These are phyloP conservation scores for Balansia obtecta DNA, from an alignment of 2,329 filamentous ascomycete species.

Conservation along the genomic window DNA sequence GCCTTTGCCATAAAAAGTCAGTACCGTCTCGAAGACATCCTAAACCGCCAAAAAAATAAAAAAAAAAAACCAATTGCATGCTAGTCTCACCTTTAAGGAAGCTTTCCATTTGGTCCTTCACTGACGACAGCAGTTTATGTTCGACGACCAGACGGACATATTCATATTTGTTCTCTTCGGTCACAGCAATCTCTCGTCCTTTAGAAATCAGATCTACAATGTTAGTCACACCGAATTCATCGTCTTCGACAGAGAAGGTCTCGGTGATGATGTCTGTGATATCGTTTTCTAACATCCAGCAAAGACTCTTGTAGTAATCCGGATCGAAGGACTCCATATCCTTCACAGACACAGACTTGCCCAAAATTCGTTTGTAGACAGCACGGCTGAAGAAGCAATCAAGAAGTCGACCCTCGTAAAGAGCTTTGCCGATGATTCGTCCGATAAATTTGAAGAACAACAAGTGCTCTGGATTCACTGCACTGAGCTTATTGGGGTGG, in stretches of 20 bases:
- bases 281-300: slow-evolving; percentile 98
- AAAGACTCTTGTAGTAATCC: slow-evolving; percentile 96
- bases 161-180: slow-evolving; percentile 96
- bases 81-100: slow-evolving; percentile 63
- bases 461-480: slow-evolving; percentile 88
- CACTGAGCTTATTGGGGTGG: slow-evolving; percentile 91
- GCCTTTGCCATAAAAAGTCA: slow-evolving; percentile 35
- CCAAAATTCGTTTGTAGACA: slow-evolving; percentile 94
- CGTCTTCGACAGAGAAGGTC: slow-evolving; percentile 87
- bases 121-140: slow-evolving; percentile 81
- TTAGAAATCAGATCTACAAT: slow-evolving; percentile 78
- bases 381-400: slow-evolving; percentile 99
- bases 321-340: slow-evolving; percentile 98
- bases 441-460: slow-evolving; percentile 99
- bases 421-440: slow-evolving; percentile 91
- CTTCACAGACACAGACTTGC: slow-evolving; percentile 91
- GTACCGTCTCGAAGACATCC: background rate
- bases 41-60: background rate
- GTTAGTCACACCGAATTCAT: slow-evolving; percentile 83
- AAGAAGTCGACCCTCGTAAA: slow-evolving; percentile 89
- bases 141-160: slow-evolving; percentile 93
- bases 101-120: slow-evolving; percentile 85
- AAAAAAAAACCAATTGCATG: no score
- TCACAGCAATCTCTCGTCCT: slow-evolving; percentile 84
- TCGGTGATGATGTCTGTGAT: slow-evolving; percentile 97